phyloP scores from a whole-genome alignment of 83 land plant species.

The Diphasiastrum complanatum region DNA sequence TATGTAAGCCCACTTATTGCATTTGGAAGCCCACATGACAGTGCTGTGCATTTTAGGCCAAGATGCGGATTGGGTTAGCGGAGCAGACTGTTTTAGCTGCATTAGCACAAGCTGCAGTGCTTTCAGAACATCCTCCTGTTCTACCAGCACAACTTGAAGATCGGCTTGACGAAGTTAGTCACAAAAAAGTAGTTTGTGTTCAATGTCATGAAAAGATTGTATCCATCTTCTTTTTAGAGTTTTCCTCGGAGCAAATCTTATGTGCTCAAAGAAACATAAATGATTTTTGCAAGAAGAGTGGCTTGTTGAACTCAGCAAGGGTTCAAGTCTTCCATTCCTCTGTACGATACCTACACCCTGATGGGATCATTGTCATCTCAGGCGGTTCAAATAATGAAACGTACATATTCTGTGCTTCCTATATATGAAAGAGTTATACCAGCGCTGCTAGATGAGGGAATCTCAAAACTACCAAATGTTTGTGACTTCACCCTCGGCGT shows the following conservation, averaged over 20 bases:
- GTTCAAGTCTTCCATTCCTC: no score
- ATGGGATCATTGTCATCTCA: no score
- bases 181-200: background rate
- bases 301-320: no score
- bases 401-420: constrained; percentile 80
- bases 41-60: no score
- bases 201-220: background rate
- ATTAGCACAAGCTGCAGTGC: constrained; percentile 83
- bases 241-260: no score
- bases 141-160: constrained; percentile 43
- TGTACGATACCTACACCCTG: no score
- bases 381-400: constrained; percentile 87
- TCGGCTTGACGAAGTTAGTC: constrained; percentile 68
- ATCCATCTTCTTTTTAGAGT: no score
- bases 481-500: constrained; percentile 80
- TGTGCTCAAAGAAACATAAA: no score
- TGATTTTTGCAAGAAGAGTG: no score
- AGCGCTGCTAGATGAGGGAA: constrained; percentile 60
- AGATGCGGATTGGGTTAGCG: constrained; percentile 82
- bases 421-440: constrained; percentile 68
- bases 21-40: no score
- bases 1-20: no score
- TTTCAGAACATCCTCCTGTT: constrained; percentile 45
- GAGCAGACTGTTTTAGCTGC: constrained; percentile 91
- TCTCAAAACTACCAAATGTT: constrained; percentile 54